Conservation (phyloP, 2,329 filamentous ascomycete species). For the Penicillium sp. region DNA sequence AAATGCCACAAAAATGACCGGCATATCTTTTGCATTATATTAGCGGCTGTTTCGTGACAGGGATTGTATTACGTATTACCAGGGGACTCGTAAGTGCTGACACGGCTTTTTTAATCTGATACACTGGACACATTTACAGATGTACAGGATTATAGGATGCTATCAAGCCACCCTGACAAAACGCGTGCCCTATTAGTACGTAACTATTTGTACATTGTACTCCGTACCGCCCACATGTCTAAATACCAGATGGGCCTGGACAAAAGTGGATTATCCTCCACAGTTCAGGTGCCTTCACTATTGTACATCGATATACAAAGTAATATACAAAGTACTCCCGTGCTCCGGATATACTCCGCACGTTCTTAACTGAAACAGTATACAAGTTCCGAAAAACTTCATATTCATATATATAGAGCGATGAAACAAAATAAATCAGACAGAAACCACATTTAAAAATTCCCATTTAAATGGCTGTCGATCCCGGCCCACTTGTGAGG, state of each 20-base stretch:
- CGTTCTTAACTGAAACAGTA: neutral
- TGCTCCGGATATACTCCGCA: neutral
- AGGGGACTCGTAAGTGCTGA: constrained; percentile 1
- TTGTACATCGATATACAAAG: neutral
- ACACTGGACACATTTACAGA: neutral
- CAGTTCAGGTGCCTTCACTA: neutral
- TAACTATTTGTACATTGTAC: neutral
- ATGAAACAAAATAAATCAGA: neutral
- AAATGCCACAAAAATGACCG: neutral
- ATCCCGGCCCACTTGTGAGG: constrained; percentile 15
- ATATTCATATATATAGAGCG: constrained; percentile 15
- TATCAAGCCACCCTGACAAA: neutral
- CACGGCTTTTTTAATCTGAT: neutral
- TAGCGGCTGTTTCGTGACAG: neutral
- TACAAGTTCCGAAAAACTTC: constrained; percentile 1
- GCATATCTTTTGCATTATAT: neutral
- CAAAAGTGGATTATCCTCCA: constrained; percentile 3
- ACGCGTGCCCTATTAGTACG: neutral
- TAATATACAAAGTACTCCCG: no score
- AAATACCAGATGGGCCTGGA: neutral
- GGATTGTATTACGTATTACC: no score
- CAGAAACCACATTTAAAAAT: neutral
- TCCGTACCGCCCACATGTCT: no score
- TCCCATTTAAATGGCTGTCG: constrained; percentile 10
- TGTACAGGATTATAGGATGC: neutral